Evolutionary conservation across 441 rosid species (phyloP), one percentile per base, ranked within the genome.

Genomic region (Gossypium schwendimanii): DNA sequence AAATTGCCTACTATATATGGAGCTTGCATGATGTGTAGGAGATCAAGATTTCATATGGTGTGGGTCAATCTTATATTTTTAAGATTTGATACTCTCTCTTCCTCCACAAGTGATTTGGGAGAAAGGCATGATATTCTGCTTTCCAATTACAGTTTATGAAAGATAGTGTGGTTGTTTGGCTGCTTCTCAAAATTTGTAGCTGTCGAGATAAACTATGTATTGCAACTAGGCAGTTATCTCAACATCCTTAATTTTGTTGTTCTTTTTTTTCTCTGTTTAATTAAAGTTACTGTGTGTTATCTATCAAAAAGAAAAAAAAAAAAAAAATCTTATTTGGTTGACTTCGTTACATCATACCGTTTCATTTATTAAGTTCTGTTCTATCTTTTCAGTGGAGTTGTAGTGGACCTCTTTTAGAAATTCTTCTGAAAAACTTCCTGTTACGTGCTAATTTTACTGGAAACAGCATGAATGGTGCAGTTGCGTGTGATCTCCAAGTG

Each of bases 361-460:
- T 70, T 67, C 33, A 68, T 58, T 20, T 62, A 50, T 59, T 71
- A 6, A 7, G 39, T 72, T 72, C 47, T 72, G 10, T 33, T 15
- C 15, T 55, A 44, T 36, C n/a, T 15, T 63, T 84, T 84, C 82
- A 95, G 98, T 92, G 97, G 99, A 90, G 89, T 81, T 87, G 85
- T 78, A 82, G 92, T 74, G 89, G 96, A 76, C 91, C 93, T 70
- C 87, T 95, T 77, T 73, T 92, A 75, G 95, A 92, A 77, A 73
- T 92, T 83, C 83, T 88, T 74, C 41, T 84, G 76, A 82, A 82
- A 80, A 86, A 91, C 78, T 76, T 78, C 70, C 70, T 79, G 68
- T 62, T 90, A 53, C 81, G 80, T 80, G 83, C 81, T 69, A 77
- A 71, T 75, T 80, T 84, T 59, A 80, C 86, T 72, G 81, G 83